A percentile compares a stretch with the other conserved stretches of the same genome.
Evolutionary conservation across 352 stramenopile genomes (phyloP).

Genomic region (Phytopythium delawarense): DNA sequence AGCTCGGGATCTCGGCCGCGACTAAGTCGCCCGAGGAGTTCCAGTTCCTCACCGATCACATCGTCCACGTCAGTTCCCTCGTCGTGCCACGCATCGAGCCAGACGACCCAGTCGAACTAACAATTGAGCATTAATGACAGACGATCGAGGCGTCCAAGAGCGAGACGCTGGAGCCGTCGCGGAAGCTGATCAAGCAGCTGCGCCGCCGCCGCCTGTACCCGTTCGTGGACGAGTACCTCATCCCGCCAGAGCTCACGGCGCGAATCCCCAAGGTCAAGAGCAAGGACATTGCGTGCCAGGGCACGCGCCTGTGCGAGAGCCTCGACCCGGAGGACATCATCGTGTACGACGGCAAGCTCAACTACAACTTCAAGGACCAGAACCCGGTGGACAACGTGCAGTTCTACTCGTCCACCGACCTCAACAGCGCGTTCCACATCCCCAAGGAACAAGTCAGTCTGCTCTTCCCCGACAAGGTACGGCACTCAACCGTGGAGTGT

Average conservation of each 20-base stretch:
- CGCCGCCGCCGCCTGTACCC: conserved; percentile 76
- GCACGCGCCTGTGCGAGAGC: conserved; percentile 27
- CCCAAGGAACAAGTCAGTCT: conserved; percentile 77
- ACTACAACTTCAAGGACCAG: conserved; percentile 81
- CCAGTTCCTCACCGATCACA: conserved; percentile 72
- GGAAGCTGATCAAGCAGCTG: conserved; percentile 67
- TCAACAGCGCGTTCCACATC: conserved; percentile 67
- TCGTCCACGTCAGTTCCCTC: conserved; percentile 50
- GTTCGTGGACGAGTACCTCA: conserved; percentile 80
- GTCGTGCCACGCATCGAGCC: too few relatives aligned
- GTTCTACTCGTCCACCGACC: conserved; percentile 77
- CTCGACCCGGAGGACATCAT: conserved; percentile 78
- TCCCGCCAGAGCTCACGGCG: conserved; percentile 50
- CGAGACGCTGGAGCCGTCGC: conserved; percentile 35
- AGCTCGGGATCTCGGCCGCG: conserved; percentile 60
- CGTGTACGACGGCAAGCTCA: conserved; percentile 67
- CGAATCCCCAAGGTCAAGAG: conserved; percentile 49
- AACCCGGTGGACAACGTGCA: conserved; percentile 83
- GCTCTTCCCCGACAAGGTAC: conserved; percentile 81
- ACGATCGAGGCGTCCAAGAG: conserved; percentile 77
- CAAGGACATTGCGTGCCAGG: conserved; percentile 57
- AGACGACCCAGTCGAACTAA: too few relatives aligned
- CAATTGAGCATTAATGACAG: conserved; percentile 8
- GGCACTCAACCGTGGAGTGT: not conserved
- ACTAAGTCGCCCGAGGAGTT: conserved; percentile 64